phyloP scores from a whole-genome alignment of 1,139 yeast species.

The Protomyces inouyei region DNA sequence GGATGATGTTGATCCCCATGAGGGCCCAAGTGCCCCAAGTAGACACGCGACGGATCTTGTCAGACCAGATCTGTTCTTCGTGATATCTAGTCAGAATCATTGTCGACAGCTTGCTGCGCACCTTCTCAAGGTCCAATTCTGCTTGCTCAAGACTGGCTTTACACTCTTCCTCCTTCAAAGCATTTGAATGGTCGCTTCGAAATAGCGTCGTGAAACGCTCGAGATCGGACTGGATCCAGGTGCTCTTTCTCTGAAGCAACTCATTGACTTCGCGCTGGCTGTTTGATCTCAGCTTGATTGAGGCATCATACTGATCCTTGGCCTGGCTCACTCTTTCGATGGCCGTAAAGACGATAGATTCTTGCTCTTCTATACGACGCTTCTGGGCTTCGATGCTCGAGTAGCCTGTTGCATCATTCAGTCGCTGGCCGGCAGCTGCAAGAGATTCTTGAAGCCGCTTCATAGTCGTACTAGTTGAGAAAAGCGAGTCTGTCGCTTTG shows the following conservation, averaged over 20 bases:
- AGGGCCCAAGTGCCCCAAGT: conserved; percentile 95
- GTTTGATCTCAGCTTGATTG: conserved; percentile 59
- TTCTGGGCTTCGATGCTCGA: conserved; percentile 71
- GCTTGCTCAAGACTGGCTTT: conserved; percentile 50
- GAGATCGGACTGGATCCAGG: conserved; percentile 72
- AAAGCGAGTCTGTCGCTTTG: neutral
- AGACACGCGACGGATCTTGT: conserved; percentile 84
- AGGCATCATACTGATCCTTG: conserved; percentile 55
- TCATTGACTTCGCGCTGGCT: conserved; percentile 88
- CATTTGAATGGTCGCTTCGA: conserved; percentile 73
- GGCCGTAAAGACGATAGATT: neutral
- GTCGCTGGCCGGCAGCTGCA: conserved; percentile 63
- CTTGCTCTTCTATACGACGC: conserved; percentile 49
- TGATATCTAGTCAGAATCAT: conserved; percentile 84
- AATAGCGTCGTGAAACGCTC: conserved; percentile 79
- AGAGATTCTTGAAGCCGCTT: conserved; percentile 53
- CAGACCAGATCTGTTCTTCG: conserved; percentile 98
- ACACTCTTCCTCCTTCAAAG: conserved; percentile 54
- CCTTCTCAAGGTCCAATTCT: conserved; percentile 64
- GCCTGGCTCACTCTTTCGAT: conserved; percentile 43
- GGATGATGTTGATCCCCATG: conserved; percentile 76
- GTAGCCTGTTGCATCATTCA: conserved; percentile 92
- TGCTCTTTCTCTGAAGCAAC: conserved; percentile 73
- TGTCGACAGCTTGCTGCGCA: conserved; percentile 64
- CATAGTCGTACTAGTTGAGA: neutral